Conservation (phyloP, 192 early-diverging fungal species). For the Radiomyces spectabilis region DNA sequence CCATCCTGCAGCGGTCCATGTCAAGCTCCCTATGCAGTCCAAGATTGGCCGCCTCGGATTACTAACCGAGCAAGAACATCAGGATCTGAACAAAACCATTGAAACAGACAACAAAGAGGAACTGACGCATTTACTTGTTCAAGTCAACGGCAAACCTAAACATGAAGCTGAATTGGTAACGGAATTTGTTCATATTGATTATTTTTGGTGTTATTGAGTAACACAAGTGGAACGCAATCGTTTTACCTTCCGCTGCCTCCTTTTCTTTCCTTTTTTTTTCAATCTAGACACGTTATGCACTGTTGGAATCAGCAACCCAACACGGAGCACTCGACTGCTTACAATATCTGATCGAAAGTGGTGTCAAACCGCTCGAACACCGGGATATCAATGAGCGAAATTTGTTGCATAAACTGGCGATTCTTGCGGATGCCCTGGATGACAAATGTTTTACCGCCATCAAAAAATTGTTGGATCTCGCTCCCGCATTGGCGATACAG, state of each 20-base stretch:
- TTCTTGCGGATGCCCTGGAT: slow-evolving; percentile 17
- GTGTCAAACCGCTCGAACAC: slow-evolving; percentile 15
- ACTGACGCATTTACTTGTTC: slow-evolving; percentile 21
- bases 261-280: not conserved
- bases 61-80: slow-evolving; percentile 15
- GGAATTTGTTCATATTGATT: not conserved
- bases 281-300: slow-evolving; percentile 1
- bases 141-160: slow-evolving; percentile 11
- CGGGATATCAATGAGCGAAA: slow-evolving; percentile 56
- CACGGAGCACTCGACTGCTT: slow-evolving; percentile 30
- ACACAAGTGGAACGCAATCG: too few relatives aligned
- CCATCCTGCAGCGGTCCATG: not conserved
- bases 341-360: slow-evolving; percentile 17
- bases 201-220: not conserved
- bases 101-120: slow-evolving; percentile 25
- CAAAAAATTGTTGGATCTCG: not conserved
- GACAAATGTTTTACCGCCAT: slow-evolving; percentile 2
- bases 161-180: not conserved
- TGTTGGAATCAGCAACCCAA: slow-evolving; percentile 23
- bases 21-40: slow-evolving; percentile 1
- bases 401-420: slow-evolving; percentile 45
- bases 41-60: slow-evolving; percentile 9
- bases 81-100: slow-evolving; percentile 27
- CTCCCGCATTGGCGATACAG: slow-evolving; percentile 18
- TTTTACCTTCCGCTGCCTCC: too few relatives aligned